Percentiles rank a stretch among this genome's conserved stretches.
Conservation (phyloP, 1,139 yeast species). For the Kazachstania sp. region DNA sequence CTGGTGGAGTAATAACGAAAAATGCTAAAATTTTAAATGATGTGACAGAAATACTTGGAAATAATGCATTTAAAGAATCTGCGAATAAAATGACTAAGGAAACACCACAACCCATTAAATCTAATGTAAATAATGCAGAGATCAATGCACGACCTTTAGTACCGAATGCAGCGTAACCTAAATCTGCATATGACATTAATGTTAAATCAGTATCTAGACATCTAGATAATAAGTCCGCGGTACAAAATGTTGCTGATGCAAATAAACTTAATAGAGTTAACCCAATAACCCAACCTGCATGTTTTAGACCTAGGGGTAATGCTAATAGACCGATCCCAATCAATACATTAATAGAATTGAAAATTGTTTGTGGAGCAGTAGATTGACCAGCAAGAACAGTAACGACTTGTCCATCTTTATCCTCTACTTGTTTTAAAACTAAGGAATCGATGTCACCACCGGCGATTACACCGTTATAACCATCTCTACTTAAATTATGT, state of each 20-base stretch:
- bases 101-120: constrained; percentile 69
- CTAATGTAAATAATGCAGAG: constrained; percentile 65
- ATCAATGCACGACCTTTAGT: constrained; percentile 52
- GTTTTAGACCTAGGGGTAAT: constrained; percentile 67
- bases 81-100: constrained; percentile 71
- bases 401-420: constrained; percentile 61
- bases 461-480: constrained; percentile 18
- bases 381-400: constrained; percentile 77
- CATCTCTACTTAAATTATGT: constrained; percentile 14
- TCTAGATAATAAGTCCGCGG: constrained; percentile 58
- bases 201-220: constrained; percentile 69
- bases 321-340: constrained; percentile 84
- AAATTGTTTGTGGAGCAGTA: constrained; percentile 79
- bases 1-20: constrained; percentile 52
- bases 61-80: constrained; percentile 67
- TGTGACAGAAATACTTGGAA: constrained; percentile 43
- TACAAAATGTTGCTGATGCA: constrained; percentile 55
- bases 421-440: constrained; percentile 58
- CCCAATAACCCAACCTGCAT: constrained; percentile 79
- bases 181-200: constrained; percentile 80
- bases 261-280: constrained; percentile 43
- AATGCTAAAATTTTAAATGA: constrained; percentile 52
- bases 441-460: constrained; percentile 33
- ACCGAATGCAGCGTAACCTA: constrained; percentile 72
- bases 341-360: constrained; percentile 77